Evolutionary conservation across 139 green algal genomes (phyloP).

Genomic region (Chlorella vulgaris): DNA sequence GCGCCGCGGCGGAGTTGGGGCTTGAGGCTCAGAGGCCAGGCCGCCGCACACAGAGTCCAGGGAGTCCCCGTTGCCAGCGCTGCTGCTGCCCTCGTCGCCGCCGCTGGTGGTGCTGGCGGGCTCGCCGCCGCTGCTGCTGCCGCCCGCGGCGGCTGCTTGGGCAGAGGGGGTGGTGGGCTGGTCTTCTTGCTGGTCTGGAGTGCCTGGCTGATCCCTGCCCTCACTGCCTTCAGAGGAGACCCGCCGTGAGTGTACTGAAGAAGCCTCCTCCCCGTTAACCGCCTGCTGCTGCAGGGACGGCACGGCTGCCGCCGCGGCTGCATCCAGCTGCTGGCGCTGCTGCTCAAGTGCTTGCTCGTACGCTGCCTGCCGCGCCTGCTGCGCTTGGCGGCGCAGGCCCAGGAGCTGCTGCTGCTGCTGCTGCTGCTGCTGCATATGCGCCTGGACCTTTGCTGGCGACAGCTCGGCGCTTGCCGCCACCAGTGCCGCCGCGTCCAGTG

Average conservation of each 20-base stretch:
- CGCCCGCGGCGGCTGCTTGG: neutral
- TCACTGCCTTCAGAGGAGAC: neutral
- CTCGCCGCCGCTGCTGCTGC: too few species aligned
- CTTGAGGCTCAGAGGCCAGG: too few species aligned
- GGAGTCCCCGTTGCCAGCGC: slow-evolving; percentile 19
- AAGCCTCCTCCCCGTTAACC: neutral
- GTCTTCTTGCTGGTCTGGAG: slow-evolving; percentile 11
- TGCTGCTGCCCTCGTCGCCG: neutral
- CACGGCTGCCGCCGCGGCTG: neutral
- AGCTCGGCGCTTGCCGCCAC: too few species aligned
- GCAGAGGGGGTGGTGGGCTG: neutral
- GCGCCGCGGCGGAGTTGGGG: neutral
- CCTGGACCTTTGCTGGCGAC: too few species aligned
- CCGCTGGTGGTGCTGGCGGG: neutral
- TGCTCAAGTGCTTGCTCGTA: slow-evolving; percentile 57
- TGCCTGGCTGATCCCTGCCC: slow-evolving; percentile 14
- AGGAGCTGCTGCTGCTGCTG: neutral
- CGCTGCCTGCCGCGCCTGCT: slow-evolving; percentile 36
- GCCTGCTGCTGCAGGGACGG: too few species aligned
- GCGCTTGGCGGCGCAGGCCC: slow-evolving; percentile 9
- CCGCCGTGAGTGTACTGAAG: neutral
- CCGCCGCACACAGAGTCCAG: too few species aligned
- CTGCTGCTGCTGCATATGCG: too few species aligned
- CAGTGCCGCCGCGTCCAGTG: neutral
- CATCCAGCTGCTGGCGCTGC: slow-evolving; percentile 47